A percentile compares a stretch with the other conserved stretches of the same genome.
Conservation (phyloP, 73 alveolate genomes). For the Paraurostyla sp. region DNA sequence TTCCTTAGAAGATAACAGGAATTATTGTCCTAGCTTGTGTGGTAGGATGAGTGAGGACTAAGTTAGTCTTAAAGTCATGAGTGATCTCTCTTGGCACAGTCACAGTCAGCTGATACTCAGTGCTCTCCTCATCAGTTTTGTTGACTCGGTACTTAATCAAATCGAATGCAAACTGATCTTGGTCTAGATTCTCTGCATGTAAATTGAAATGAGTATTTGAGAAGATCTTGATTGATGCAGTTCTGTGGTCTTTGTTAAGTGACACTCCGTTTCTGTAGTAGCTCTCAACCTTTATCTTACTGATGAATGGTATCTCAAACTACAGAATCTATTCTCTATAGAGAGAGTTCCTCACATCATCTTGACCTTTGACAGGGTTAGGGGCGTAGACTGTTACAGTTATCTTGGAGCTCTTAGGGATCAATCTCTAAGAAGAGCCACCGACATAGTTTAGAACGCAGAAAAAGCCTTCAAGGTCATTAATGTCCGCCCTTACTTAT, state of each 20-base stretch:
- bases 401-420: conserved; percentile 34
- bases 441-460: conserved; percentile 38
- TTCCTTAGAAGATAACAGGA: background rate
- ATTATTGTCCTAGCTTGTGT: conserved; percentile 7
- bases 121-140: conserved; percentile 5
- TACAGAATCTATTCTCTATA: background rate
- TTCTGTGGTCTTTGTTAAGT: conserved; percentile 4
- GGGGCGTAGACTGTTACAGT: conserved; percentile 18
- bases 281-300: conserved; percentile 17
- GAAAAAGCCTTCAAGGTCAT: conserved; percentile 56
- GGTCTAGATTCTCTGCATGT: background rate
- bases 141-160: background rate
- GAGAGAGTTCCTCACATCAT: background rate
- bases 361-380: background rate
- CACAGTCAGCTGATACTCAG: background rate
- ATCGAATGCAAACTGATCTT: conserved; percentile 8
- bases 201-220: conserved; percentile 38
- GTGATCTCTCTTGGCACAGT: conserved; percentile 49
- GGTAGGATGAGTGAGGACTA: conserved; percentile 19
- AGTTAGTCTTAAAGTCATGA: conserved; percentile 25
- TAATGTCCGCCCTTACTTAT: conserved; percentile 41
- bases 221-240: conserved; percentile 16
- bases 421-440: background rate
- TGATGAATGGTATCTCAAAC: conserved; percentile 45
- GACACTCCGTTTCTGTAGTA: conserved; percentile 22